Percentiles rank a stretch among this genome's conserved stretches.
Conservation (phyloP, 306 rosid species). For the Pachyrhizus erosus region DNA sequence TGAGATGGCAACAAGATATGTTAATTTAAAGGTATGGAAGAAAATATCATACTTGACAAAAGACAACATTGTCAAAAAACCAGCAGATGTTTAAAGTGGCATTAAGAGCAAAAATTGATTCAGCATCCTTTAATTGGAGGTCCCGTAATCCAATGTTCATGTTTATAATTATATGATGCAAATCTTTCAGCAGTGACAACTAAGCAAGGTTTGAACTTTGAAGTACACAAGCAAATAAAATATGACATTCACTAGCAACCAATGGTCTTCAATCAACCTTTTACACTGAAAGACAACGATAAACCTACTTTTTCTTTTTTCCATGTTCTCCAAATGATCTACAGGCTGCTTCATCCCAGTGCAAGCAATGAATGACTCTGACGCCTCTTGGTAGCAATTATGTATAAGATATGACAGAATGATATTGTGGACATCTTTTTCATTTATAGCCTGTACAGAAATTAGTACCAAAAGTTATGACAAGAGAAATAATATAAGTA, state of each 20-base stretch:
- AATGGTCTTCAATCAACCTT: conserved; percentile 17
- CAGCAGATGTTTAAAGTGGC: not conserved
- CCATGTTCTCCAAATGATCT: conserved; percentile 69
- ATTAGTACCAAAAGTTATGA: not conserved
- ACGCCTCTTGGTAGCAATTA: conserved; percentile 78
- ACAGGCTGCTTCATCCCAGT: conserved; percentile 77
- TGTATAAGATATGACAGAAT: conserved; percentile 88
- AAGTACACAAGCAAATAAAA: conserved; percentile 29
- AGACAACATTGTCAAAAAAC: conserved; percentile 8
- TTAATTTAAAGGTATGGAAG: not conserved
- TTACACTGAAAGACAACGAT: not conserved
- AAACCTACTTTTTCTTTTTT: conserved; percentile 79
- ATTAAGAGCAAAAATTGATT: not conserved
- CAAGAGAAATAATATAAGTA: conserved; percentile 17
- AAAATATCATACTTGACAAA: conserved; percentile 31
- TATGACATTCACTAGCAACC: not conserved
- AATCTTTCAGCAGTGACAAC: not conserved
- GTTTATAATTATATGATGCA: conserved; percentile 14
- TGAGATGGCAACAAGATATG: not conserved
- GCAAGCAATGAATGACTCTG: conserved; percentile 72
- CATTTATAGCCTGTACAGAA: conserved; percentile 63
- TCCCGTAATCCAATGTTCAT: conserved; percentile 14
- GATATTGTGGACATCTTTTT: conserved; percentile 64
- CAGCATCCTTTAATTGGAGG: not conserved
- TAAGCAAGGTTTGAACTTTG: conserved; percentile 4